phyloP scores from a whole-genome alignment of 73 alveolate genomes.

The Paramecium pentaurelia region DNA sequence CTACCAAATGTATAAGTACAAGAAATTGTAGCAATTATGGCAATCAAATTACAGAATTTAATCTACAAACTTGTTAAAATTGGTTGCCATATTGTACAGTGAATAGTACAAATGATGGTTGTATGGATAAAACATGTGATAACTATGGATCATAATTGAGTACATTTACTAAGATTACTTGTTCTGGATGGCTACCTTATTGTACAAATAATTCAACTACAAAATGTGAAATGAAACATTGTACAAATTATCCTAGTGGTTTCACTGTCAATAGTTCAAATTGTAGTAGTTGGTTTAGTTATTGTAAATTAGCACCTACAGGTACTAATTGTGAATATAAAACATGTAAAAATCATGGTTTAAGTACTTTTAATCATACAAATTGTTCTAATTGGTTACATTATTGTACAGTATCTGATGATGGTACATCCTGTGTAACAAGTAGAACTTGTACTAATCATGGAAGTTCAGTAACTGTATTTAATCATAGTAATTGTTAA shows the following conservation, averaged over 20 bases:
- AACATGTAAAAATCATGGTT: not conserved
- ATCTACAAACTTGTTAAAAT: not conserved
- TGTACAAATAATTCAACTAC: not conserved
- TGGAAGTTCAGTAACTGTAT: not conserved
- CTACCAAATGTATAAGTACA: not conserved
- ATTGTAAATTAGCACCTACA: not conserved
- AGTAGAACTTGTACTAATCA: not conserved
- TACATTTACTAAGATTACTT: not conserved
- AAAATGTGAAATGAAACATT: not conserved
- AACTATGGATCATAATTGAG: conserved; percentile 6
- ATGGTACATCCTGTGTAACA: not conserved
- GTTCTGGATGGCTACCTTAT: conserved; percentile 3
- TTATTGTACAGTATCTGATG: not conserved
- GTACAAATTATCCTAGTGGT: conserved; percentile 10
- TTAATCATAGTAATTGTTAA: conserved; percentile 10
- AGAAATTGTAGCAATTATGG: not conserved
- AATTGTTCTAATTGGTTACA: not conserved
- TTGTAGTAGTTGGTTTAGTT: not conserved
- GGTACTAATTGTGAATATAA: not conserved
- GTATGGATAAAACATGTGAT: conserved; percentile 31
- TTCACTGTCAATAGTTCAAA: not conserved
- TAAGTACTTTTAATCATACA: not conserved
- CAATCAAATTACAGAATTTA: not conserved
- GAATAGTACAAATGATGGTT: not conserved
- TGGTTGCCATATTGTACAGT: conserved; percentile 19